A percentile compares a stretch with the other conserved stretches of the same genome.
Evolutionary conservation across 148 eudicot genomes (phyloP).

Genomic region (Silene latifolia): DNA sequence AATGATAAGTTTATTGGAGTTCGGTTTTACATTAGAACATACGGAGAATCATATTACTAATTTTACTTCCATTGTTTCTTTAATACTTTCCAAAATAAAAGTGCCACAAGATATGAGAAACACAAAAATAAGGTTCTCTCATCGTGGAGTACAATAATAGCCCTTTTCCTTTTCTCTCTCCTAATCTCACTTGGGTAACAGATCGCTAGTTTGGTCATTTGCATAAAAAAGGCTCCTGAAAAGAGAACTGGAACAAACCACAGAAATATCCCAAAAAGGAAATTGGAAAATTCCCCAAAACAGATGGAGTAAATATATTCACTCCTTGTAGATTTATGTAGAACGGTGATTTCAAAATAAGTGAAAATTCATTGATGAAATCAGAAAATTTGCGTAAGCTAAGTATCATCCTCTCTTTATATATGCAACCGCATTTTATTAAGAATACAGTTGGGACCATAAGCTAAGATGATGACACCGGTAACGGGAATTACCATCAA

Average conservation of each 20-base stretch:
- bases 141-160: too few relatives aligned
- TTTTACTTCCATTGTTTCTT: too few relatives aligned
- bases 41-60: background rate
- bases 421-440: constrained; percentile 4
- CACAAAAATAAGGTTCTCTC: too few relatives aligned
- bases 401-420: background rate
- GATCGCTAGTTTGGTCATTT: too few relatives aligned
- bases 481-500: background rate
- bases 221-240: too few relatives aligned
- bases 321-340: background rate
- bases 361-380: background rate
- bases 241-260: too few relatives aligned
- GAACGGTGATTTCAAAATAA: background rate
- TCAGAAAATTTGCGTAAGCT: background rate
- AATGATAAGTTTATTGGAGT: background rate
- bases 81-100: too few relatives aligned
- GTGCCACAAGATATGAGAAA: too few relatives aligned
- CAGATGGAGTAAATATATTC: background rate
- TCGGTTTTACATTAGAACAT: background rate
- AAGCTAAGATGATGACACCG: background rate
- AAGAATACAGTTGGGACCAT: background rate
- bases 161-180: too few relatives aligned
- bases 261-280: too few relatives aligned
- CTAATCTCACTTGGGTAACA: too few relatives aligned
- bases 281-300: too few relatives aligned